A percentile compares a stretch with the other conserved stretches of the same genome.
These are phyloP conservation scores for Pichia paraexigua DNA, from an alignment of 805 yeast genomes.

Conservation along the genomic window DNA sequence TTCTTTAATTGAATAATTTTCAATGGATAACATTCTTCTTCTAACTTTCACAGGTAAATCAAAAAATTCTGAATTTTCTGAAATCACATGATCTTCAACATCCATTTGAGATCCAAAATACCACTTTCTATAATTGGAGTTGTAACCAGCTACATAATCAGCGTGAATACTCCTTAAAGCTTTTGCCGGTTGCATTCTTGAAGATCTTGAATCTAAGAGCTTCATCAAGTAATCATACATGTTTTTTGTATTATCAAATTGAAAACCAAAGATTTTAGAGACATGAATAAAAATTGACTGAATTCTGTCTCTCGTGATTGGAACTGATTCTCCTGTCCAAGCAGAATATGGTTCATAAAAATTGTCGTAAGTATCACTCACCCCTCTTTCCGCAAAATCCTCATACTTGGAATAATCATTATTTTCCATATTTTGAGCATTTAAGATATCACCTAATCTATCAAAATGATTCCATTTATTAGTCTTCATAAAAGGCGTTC, in stretches of 20 bases:
- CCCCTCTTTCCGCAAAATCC: slow-evolving; percentile 23
- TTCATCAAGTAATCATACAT: slow-evolving; percentile 60
- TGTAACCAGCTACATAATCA: slow-evolving; percentile 66
- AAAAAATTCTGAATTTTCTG: slow-evolving; percentile 28
- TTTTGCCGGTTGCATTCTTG: slow-evolving; percentile 47
- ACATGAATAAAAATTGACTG: slow-evolving; percentile 48
- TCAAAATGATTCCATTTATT: slow-evolving; percentile 38
- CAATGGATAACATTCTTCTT: slow-evolving; percentile 5
- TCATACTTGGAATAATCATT: slow-evolving; percentile 29
- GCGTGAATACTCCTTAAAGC: slow-evolving; percentile 60
- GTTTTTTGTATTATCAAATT: slow-evolving; percentile 53
- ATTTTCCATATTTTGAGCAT: slow-evolving; percentile 22
- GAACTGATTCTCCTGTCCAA: slow-evolving; percentile 39
- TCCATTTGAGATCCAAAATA: slow-evolving; percentile 69
- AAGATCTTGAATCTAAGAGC: slow-evolving; percentile 59
- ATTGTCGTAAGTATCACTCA: slow-evolving; percentile 36
- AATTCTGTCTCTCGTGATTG: slow-evolving; percentile 46
- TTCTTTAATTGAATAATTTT: slow-evolving; percentile 29
- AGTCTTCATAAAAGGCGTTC: slow-evolving; percentile 36
- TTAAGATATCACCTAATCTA: slow-evolving; percentile 27
- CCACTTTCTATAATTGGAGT: slow-evolving; percentile 68
- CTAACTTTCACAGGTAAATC: slow-evolving; percentile 28
- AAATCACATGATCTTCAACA: slow-evolving; percentile 28
- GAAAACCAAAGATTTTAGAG: slow-evolving; percentile 57
- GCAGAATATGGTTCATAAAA: slow-evolving; percentile 47